Evolutionary conservation across 2,329 filamentous ascomycete genomes (phyloP).

Genomic region (Xylaria sp.): DNA sequence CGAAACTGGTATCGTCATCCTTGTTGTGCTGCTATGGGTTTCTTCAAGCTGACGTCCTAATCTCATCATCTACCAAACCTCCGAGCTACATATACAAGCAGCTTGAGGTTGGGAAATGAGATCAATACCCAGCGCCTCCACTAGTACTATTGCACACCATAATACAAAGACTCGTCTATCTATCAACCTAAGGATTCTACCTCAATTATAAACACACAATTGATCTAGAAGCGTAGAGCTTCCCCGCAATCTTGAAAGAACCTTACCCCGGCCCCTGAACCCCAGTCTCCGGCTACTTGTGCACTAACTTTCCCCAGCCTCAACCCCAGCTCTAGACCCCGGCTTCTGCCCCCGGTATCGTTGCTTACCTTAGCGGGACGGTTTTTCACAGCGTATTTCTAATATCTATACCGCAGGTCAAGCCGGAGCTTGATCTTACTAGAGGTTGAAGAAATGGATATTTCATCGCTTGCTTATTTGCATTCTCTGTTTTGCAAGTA

Average conservation of each 20-base stretch:
- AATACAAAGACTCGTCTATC: neutral
- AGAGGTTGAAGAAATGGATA: no score
- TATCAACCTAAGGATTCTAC: neutral
- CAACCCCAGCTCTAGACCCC: slow-evolving; percentile 1
- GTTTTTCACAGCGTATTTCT: no score
- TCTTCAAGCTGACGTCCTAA: no score
- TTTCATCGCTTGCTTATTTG: no score
- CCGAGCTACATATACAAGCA: neutral
- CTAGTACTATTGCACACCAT: neutral
- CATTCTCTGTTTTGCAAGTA: no score
- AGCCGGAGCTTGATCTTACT: neutral
- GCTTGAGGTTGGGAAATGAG: neutral
- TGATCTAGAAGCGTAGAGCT: neutral
- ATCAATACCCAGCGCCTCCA: neutral
- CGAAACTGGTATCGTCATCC: no score
- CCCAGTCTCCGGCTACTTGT: neutral
- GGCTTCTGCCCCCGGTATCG: slow-evolving; percentile 9
- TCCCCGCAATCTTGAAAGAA: slow-evolving; percentile 16
- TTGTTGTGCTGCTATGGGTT: no score
- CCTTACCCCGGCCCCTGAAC: neutral
- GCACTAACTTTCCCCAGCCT: neutral
- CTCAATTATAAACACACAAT: neutral
- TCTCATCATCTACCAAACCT: no score
- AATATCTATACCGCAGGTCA: no score
- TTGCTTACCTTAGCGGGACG: neutral